These are phyloP conservation scores for Pulveroboletus sp. DNA, from an alignment of 768 basidiomycete genomes.

Conservation along the genomic window DNA sequence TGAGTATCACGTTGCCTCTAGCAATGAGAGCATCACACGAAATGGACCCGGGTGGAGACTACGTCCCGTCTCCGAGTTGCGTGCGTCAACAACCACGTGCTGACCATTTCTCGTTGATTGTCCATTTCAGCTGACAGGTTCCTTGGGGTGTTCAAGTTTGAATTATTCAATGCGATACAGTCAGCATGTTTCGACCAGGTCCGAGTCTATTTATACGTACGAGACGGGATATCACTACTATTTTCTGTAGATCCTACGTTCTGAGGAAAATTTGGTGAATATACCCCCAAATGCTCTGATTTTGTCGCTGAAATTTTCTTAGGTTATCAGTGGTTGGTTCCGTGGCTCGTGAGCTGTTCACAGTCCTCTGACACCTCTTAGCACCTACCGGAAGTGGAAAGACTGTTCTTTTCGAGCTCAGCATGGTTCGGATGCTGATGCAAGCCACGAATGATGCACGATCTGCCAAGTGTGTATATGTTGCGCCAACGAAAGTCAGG, in stretches of 20 bases:
- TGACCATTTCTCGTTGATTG: conserved; percentile 2
- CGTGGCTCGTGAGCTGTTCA: conserved; percentile 1
- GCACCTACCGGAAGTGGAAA: conserved; percentile 97
- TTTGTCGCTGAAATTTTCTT: conserved; percentile 6
- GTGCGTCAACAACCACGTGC: conserved; percentile 35
- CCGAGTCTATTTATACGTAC: conserved; percentile 1
- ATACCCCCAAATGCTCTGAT: neutral
- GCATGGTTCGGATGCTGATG: conserved; percentile 71
- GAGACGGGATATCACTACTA: neutral
- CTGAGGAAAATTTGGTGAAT: conserved; percentile 60
- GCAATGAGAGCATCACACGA: conserved; percentile 23
- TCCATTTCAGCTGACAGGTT: conserved; percentile 66
- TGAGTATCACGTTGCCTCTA: neutral
- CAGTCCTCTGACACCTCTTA: conserved; percentile 26
- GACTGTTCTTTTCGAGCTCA: conserved; percentile 90
- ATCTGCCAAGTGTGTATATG: conserved; percentile 75
- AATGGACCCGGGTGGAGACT: conserved; percentile 46
- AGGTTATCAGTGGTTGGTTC: conserved; percentile 69
- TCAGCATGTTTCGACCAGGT: conserved; percentile 77
- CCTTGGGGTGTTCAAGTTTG: conserved; percentile 79
- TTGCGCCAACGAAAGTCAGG: conserved; percentile 84
- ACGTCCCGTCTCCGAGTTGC: conserved; percentile 68
- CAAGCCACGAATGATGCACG: conserved; percentile 33
- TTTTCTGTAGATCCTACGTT: conserved; percentile 47
- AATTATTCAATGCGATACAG: conserved; percentile 89